These are phyloP conservation scores for Neurospora sp. DNA, from an alignment of 495 filamentous ascomycete genomes.

Conservation along the genomic window DNA sequence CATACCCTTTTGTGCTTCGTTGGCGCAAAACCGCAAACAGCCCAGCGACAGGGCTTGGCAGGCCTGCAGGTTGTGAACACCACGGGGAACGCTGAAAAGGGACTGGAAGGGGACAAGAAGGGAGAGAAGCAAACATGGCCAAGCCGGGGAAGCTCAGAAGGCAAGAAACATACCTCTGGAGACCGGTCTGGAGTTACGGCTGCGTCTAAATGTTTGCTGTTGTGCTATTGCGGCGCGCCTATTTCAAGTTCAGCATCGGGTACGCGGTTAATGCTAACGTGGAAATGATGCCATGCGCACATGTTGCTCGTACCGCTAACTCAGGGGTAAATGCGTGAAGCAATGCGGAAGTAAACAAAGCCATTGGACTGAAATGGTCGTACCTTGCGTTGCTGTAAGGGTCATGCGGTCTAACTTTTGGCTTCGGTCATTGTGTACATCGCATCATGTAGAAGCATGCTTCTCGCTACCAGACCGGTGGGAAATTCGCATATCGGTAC, in stretches of 20 bases:
- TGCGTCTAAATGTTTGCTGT: background rate
- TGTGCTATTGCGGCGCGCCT: background rate
- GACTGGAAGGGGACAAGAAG: no score
- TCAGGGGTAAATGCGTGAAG: background rate
- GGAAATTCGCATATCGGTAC: background rate
- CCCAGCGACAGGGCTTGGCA: no score
- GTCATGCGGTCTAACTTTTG: background rate
- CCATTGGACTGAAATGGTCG: background rate
- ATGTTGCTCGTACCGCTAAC: background rate
- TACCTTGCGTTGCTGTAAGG: background rate
- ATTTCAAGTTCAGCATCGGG: background rate
- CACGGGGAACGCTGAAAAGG: background rate
- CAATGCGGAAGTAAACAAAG: background rate
- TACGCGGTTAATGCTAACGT: no score
- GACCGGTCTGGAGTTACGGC: background rate
- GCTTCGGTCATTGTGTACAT: background rate
- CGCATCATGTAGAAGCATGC: background rate
- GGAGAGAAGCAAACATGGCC: no score
- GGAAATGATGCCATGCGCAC: no score
- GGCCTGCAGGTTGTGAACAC: no score
- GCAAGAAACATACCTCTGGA: no score
- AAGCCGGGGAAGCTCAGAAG: no score
- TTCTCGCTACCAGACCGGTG: background rate
- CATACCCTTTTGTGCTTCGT: background rate
- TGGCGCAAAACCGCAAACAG: no score